Evolutionary conservation across 106 monocot species (phyloP).

Genomic region (Ottelia alismoides): DNA sequence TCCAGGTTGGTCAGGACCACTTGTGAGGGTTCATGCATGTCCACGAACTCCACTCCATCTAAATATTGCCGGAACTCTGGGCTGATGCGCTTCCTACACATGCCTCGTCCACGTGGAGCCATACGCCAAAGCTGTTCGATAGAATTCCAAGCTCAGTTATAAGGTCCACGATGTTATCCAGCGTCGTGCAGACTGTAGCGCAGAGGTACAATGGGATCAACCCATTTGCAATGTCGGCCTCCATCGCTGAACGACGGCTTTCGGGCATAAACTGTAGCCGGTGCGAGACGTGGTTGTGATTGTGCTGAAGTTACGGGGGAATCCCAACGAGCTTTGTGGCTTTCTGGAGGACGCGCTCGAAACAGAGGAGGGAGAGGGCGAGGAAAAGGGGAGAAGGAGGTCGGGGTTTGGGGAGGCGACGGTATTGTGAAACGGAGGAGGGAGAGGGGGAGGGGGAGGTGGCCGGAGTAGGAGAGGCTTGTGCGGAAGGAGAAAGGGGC

Average conservation of each 20-base stretch:
- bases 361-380: no score
- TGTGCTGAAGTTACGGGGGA: constrained; percentile 18
- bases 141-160: constrained; percentile 11
- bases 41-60: constrained; percentile 27
- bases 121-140: constrained; percentile 12
- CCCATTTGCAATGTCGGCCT: constrained; percentile 19
- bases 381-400: no score
- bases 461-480: no score
- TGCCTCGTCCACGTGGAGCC: constrained; percentile 51
- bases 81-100: constrained; percentile 46
- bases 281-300: constrained; percentile 10
- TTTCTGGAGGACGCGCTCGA: constrained; percentile 22
- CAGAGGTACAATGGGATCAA: constrained; percentile 34
- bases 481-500: no score
- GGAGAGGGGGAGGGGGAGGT: no score
- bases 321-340: constrained; percentile 30
- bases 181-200: constrained; percentile 48
- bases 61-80: constrained; percentile 39
- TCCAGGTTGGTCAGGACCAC: constrained; percentile 40
- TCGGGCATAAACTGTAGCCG: constrained; percentile 18
- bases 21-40: constrained; percentile 47
- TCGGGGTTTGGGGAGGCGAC: no score
- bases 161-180: constrained; percentile 29
- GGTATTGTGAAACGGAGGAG: no score
- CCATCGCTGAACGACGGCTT: constrained; percentile 8